phyloP scores from a whole-genome alignment of 176 grass and related monocot species.

The Elaeis guineensis region DNA sequence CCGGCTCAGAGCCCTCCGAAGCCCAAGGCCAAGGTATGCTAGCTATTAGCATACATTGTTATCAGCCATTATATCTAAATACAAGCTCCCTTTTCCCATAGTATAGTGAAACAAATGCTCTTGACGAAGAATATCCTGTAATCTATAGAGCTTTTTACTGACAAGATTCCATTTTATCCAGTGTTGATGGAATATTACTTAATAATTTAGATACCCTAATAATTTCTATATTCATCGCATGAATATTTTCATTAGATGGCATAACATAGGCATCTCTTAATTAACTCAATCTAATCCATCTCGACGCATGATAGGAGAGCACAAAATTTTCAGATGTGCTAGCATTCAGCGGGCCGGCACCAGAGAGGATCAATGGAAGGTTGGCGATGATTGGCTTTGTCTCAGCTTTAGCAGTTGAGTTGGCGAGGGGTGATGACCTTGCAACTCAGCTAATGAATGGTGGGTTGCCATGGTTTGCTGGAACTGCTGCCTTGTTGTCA shows the following conservation, averaged over 20 bases:
- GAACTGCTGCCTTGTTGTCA: constrained; percentile 33
- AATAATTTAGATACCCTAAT: too few relatives aligned
- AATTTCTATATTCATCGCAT: too few relatives aligned
- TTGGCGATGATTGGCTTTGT: constrained; percentile 21
- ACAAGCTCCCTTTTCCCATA: neutral
- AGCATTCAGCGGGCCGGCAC: constrained; percentile 27
- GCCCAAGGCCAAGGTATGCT: neutral
- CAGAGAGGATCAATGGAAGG: constrained; percentile 25
- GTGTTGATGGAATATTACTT: too few relatives aligned
- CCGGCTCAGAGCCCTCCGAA: constrained; percentile 6
- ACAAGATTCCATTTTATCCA: too few relatives aligned
- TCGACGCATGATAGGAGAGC: constrained; percentile 1
- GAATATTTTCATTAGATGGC: too few relatives aligned
- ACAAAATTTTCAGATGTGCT: constrained; percentile 24
- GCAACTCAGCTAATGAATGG: constrained; percentile 35
- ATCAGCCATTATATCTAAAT: neutral
- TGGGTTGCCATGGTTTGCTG: constrained; percentile 33
- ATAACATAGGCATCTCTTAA: neutral
- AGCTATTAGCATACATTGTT: too few relatives aligned
- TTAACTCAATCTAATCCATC: too few relatives aligned
- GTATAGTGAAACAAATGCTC: too few relatives aligned
- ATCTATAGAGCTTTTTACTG: too few relatives aligned
- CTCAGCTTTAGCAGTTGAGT: constrained; percentile 35
- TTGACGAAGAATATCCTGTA: too few relatives aligned
- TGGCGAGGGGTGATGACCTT: constrained; percentile 25